phyloP scores from a whole-genome alignment of 1,284 basidiomycete species.

The Stereum hirsutum region DNA sequence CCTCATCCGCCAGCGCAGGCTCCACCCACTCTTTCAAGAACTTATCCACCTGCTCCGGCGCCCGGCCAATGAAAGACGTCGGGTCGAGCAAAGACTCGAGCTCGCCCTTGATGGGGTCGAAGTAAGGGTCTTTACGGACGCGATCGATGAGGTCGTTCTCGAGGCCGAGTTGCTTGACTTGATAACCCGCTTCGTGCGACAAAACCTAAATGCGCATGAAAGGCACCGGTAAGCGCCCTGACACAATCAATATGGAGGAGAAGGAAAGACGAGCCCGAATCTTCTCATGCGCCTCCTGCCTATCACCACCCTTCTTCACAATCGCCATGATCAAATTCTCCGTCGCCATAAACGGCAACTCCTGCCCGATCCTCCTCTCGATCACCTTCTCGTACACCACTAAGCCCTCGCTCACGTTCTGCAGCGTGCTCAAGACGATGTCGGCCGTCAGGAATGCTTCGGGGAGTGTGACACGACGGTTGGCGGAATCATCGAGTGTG shows the following conservation, averaged over 20 bases:
- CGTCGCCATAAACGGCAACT: conserved; percentile 98
- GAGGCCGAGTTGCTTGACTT: conserved; percentile 92
- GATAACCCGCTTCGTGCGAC: conserved; percentile 92
- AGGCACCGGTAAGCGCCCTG: not conserved
- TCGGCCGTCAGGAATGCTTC: conserved; percentile 98
- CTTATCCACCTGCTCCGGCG: conserved; percentile 87
- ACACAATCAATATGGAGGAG: not conserved
- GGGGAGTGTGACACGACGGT: conserved; percentile 91
- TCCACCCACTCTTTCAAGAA: conserved; percentile 87
- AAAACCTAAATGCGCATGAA: conserved; percentile 46
- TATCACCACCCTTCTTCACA: conserved; percentile 90
- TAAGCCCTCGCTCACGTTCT: conserved; percentile 95
- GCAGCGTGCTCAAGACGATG: conserved; percentile 90
- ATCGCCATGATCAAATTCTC: conserved; percentile 99
- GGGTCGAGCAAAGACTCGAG: conserved; percentile 74
- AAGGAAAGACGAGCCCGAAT: conserved; percentile 60
- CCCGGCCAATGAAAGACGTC: conserved; percentile 81
- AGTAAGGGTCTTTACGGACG: conserved; percentile 61
- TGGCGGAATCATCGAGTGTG: conserved; percentile 93
- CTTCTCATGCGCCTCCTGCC: conserved; percentile 95
- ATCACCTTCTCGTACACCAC: conserved; percentile 98
- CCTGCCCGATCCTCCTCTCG: conserved; percentile 83
- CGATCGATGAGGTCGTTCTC: conserved; percentile 96
- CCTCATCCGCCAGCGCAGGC: conserved; percentile 70
- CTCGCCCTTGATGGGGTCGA: conserved; percentile 50